Conservation (phyloP, 768 basidiomycete species). For the Psilocybe cyanescens region DNA sequence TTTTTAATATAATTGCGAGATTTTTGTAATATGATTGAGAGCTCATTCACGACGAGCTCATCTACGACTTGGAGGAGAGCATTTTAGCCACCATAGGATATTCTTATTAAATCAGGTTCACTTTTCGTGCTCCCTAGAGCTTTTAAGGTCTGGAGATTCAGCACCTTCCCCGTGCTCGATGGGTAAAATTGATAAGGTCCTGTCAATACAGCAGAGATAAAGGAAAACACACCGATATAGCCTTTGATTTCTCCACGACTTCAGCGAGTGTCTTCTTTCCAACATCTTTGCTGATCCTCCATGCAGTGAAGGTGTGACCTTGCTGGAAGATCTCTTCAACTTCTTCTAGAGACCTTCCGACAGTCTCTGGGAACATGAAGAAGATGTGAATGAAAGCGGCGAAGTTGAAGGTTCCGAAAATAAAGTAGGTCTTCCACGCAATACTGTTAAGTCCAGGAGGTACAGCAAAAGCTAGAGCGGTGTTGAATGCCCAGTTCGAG, state of each 20-base stretch:
- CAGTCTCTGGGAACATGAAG: conserved; percentile 84
- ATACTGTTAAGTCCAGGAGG: conserved; percentile 70
- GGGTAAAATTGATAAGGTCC: neutral
- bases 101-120: conserved; percentile 2
- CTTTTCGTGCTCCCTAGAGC: conserved; percentile 15
- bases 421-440: conserved; percentile 78
- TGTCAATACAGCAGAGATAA: neutral
- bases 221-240: conserved; percentile 13
- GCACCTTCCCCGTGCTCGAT: conserved; percentile 15
- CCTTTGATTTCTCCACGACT: conserved; percentile 38
- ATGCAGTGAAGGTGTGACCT: conserved; percentile 71
- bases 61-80: too few species aligned
- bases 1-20: too few species aligned
- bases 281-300: conserved; percentile 64
- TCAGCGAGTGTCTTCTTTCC: conserved; percentile 66
- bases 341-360: conserved; percentile 75
- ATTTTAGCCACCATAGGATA: neutral
- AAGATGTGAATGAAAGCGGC: conserved; percentile 71
- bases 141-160: conserved; percentile 19
- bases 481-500: conserved; percentile 71
- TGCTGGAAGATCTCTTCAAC: conserved; percentile 77
- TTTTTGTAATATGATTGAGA: too few species aligned
- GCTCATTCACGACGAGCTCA: too few species aligned
- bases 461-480: conserved; percentile 74
- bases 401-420: conserved; percentile 80